Evolutionary conservation across 352 stramenopile species (phyloP), one percentile per base, ranked within the genome.

Genomic region (Hyaloperonospora arabidopsidis): DNA sequence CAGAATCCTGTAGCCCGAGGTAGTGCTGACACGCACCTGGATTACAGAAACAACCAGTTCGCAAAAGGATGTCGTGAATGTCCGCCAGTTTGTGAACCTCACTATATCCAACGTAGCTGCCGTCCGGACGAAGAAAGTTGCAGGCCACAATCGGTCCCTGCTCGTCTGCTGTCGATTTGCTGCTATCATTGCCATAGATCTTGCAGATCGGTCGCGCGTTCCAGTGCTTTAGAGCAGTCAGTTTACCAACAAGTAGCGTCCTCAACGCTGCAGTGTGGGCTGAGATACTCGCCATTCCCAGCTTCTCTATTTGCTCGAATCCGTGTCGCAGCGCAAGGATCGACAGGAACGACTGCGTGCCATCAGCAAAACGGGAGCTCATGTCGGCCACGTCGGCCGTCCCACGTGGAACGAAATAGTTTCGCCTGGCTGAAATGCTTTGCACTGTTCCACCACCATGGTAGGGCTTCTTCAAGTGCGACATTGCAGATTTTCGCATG

Each of bases 41-140:
- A 47, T 89, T 91, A 45, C 81, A 91, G 47, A 89, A 88, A 49
- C 81, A 91, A 14, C 81, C 81, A 15, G 71, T 85, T n/a, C 81
- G 72, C 17, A 91, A 49, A 41, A 80, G 76, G 41, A 91, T 84
- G 15, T 73, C 67, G 50, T 89, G 71, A 17, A 89, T 76, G 21
- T 71, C 65, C 3, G 81, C 71, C n/a, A 89, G 76, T 21, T 82
- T 84, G 21, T 70, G 53, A 10, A 89, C 76, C 58, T 89, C 75
- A 1, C 71, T 65, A 43, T 87, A 89, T n/a, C 81, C 81, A 2
- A 91, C 71, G 46, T 72, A 88, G 44, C 63, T 74, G 8, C 67
- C 65, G 25, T 91, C 76, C 0, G 62, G 15, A 3, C 69, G 68
- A 12, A 72, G 55, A 44, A 88, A 86, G 64, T 88, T 91, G 46